phyloP scores from a whole-genome alignment of 2,329 filamentous ascomycete genomes.

The Aspergillus sp. region DNA sequence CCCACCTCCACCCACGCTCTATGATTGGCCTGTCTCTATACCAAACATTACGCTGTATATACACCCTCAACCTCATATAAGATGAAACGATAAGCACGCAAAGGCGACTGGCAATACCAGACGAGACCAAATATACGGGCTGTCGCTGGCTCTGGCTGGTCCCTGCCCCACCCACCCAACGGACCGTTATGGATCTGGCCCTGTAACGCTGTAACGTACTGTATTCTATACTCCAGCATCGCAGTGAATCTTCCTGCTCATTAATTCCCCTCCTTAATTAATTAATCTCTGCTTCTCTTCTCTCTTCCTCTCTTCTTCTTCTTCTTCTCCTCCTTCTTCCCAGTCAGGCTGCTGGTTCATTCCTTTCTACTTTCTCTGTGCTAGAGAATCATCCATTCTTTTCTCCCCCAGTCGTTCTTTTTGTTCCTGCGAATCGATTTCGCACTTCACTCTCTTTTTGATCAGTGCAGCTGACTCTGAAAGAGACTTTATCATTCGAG shows the following conservation, averaged over 20 bases:
- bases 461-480: not conserved
- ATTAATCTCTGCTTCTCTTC: slow-evolving; percentile 10
- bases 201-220: too few species aligned
- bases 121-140: too few species aligned
- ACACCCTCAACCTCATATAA: too few species aligned
- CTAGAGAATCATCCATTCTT: not conserved
- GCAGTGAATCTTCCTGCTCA: not conserved
- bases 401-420: slow-evolving; percentile 6
- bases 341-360: slow-evolving; percentile 12
- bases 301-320: slow-evolving; percentile 7
- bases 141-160: too few species aligned
- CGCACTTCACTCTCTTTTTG: slow-evolving; percentile 15
- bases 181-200: too few species aligned
- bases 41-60: too few species aligned
- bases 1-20: too few species aligned
- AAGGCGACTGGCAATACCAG: too few species aligned
- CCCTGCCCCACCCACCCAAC: too few species aligned
- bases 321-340: slow-evolving; percentile 6
- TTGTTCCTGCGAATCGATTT: slow-evolving; percentile 32
- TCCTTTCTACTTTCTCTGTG: not conserved
- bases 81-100: too few species aligned
- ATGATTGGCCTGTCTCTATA: too few species aligned
- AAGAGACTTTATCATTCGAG: not conserved
- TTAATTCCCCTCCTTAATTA: slow-evolving; percentile 1
- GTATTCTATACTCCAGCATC: too few species aligned